Evolutionary conservation across 805 yeast species (phyloP), one percentile per base, ranked within the genome.

Genomic region (Candida argentea): DNA sequence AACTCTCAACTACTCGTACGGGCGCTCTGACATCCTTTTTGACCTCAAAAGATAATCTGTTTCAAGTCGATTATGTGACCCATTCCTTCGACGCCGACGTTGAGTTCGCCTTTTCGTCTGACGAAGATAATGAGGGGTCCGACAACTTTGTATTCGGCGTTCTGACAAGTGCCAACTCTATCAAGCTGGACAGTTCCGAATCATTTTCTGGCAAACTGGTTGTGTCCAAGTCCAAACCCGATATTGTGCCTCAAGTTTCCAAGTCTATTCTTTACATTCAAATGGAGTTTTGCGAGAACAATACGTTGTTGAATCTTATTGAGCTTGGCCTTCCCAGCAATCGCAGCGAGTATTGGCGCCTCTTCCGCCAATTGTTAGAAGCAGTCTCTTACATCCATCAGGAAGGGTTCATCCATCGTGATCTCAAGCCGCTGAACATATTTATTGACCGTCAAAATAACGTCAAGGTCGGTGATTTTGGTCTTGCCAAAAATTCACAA

Each of bases 261-360:
- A 32, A 29, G 37, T 80, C 87, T 29, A 85, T 94, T 0, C 55
- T 91, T 17, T 91, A 83, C 49, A 91, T 91, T 40, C 99, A 91
- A 48, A 91, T 91, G 99, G 98, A 91, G 51, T 91, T 91, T 44
- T 91, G 99, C 55, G 98, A 91, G 45, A 91, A 89, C 46, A 84
- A 83, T 33, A 89, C 99, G 0, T 55, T 91, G 16, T 69, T 70
- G 28, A 95, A 91, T 54, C 58, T 91, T 35, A 89, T 91, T 26
- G 70, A 66, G 30, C 70, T 73, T 22, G 86, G 85, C 0, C 61
- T 91, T 8, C 81, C 77, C 4, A 58, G 58, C 6, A 73, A 81
- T 27, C 61, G 83, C 0, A 80, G 73, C 33, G 93, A 83, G 41
- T 89, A 87, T 46, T 91, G 96, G 95, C 64, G 95, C 34, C 61